Evolutionary conservation across 2,329 filamentous ascomycete genomes (phyloP), one percentile per base, ranked within the genome.

Genomic region (Colletotrichum karsti): DNA sequence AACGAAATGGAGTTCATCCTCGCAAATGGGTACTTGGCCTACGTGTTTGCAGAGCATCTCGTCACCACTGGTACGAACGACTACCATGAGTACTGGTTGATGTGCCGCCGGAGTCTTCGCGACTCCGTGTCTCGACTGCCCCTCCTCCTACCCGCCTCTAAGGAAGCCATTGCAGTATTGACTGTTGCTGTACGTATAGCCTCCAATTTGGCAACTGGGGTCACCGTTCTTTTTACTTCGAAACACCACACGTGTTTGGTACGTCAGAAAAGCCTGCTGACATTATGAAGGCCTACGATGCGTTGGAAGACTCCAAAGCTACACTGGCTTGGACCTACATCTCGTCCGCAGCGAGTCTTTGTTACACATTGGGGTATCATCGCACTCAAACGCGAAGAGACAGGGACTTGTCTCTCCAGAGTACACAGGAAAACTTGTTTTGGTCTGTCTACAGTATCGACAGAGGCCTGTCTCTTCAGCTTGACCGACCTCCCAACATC

Each of bases 391-490:
- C 35, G 13, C 20, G 24, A 33, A 24, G 30, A n/a, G 13, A 26
- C 66, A 70, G 18, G 8, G 51, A 18, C 55, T 20, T 61, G 9
- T 7, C 26, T 12, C 42, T 50, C 15, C 63, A 54, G 20, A 39
- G 33, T 20, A 41, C 59, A 5, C 71, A 73, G 35, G 62, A 72
- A 26, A 65, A 67, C 41, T 63, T 82, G 0, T 81, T 82, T 67
- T 80, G 78, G 78, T 70, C 74, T 1, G 74, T 82, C 6, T 79
- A 77, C 41, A 72, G 68, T 9, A 69, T 80, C 5, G 80, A 82
- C 20, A 80, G 77, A 33, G 74, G 77, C 0, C 70, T 82, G 3
- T 79, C 79, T 3, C 69, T 82, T 13, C 73, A 80, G 10, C 70
- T 81, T 9, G 76, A 78, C 8, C 74, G 78, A 1, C 72, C 74